Conservation (phyloP, 2,329 filamentous ascomycete species). For the Curvularia hawaiiensis region DNA sequence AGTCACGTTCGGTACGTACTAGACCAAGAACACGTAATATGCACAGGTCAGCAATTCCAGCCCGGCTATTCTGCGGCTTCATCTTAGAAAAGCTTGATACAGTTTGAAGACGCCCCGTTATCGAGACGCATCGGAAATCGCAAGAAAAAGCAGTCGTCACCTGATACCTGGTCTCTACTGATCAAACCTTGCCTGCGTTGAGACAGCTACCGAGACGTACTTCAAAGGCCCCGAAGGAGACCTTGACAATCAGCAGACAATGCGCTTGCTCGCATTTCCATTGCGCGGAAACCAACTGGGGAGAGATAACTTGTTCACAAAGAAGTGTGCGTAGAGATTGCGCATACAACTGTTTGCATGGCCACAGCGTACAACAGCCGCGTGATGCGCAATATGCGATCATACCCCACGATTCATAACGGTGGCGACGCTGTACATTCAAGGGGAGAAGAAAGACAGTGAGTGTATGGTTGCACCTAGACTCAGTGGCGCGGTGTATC, state of each 20-base stretch:
- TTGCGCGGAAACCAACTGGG: background rate
- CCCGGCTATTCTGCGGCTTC: background rate
- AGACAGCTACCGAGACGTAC: background rate
- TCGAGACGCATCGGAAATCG: background rate
- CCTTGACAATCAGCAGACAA: background rate
- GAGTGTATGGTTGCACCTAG: background rate
- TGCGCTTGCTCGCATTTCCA: background rate
- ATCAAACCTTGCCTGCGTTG: background rate
- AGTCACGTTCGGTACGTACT: conserved; percentile 14
- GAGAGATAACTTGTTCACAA: background rate
- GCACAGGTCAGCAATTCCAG: conserved; percentile 11
- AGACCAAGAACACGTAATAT: conserved; percentile 26
- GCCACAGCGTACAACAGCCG: conserved; percentile 1
- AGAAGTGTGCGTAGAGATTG: background rate
- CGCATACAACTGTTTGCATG: background rate
- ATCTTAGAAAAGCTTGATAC: background rate
- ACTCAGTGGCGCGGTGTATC: conserved; percentile 14
- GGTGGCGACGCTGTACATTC: conserved; percentile 4
- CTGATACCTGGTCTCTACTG: background rate
- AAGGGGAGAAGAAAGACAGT: conserved; percentile 1
- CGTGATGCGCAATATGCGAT: conserved; percentile 1
- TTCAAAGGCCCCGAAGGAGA: background rate
- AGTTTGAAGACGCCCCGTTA: background rate
- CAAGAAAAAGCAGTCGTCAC: background rate
- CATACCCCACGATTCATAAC: conserved; percentile 1